Conservation (phyloP, 2,329 filamentous ascomycete genomes). For the Sporothrix luriei region DNA sequence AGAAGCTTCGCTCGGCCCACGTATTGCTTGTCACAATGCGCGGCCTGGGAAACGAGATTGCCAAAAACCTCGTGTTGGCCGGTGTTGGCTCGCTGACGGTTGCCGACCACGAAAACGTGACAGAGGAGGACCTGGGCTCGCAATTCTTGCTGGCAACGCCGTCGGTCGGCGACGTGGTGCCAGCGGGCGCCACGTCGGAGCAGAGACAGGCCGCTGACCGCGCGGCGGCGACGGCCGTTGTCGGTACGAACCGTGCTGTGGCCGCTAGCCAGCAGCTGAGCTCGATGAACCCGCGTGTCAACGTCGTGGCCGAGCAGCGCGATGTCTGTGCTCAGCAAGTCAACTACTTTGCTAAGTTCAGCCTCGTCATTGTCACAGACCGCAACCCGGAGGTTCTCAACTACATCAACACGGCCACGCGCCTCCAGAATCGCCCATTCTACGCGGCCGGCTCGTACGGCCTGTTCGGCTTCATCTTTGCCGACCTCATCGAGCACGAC, state of each 20-base stretch:
- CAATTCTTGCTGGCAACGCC: conserved; percentile 73
- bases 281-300: conserved; percentile 87
- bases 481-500: conserved; percentile 86
- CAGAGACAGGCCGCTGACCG: conserved; percentile 85
- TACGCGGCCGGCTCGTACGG: conserved; percentile 88
- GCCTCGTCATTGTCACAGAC: conserved; percentile 88
- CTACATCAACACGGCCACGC: conserved; percentile 82
- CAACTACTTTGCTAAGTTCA: conserved; percentile 76
- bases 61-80: conserved; percentile 94
- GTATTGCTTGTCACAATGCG: conserved; percentile 87
- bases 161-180: conserved; percentile 30
- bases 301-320: conserved; percentile 68
- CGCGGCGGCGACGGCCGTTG: conserved; percentile 64
- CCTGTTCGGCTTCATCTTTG: conserved; percentile 92
- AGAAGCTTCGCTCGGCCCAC: conserved; percentile 85
- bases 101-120: conserved; percentile 74
- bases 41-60: conserved; percentile 88
- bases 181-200: conserved; percentile 69
- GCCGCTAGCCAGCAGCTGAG: conserved; percentile 77
- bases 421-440: conserved; percentile 76
- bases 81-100: conserved; percentile 90
- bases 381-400: conserved; percentile 73
- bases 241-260: conserved; percentile 83
- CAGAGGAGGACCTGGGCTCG: conserved; percentile 76
- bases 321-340: conserved; percentile 68